A percentile compares a stretch with the other conserved stretches of the same genome.
These are phyloP conservation scores for Geotrichum histeridarum DNA, from an alignment of 1,139 yeast species.

Conservation along the genomic window DNA sequence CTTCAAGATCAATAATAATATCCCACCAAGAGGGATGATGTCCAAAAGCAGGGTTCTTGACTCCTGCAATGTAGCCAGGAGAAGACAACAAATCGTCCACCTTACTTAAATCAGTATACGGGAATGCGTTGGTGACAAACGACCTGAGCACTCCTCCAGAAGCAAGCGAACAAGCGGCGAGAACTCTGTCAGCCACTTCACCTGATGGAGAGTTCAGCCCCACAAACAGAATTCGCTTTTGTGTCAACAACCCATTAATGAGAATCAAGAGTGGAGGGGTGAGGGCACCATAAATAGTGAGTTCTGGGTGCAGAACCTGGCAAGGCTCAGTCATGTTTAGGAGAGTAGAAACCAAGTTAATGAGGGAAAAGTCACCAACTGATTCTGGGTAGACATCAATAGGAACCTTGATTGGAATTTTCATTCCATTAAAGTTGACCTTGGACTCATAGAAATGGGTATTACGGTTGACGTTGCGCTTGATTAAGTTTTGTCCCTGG, in stretches of 20 bases:
- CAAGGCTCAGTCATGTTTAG: conserved; percentile 25
- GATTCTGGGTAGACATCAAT: conserved; percentile 34
- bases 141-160: conserved; percentile 57
- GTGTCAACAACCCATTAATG: conserved; percentile 55
- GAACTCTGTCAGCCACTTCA: conserved; percentile 51
- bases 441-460: conserved; percentile 36
- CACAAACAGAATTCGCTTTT: conserved; percentile 50
- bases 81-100: conserved; percentile 52
- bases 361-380: conserved; percentile 35
- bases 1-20: conserved; percentile 53
- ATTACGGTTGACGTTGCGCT: conserved; percentile 29
- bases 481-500: conserved; percentile 27
- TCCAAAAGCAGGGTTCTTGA: conserved; percentile 62
- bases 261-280: conserved; percentile 57
- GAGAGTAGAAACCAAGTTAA: conserved; percentile 28
- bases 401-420: conserved; percentile 34
- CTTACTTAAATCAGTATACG: conserved; percentile 58
- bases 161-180: conserved; percentile 50
- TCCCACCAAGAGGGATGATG: conserved; percentile 57
- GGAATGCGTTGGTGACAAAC: conserved; percentile 47
- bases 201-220: conserved; percentile 55
- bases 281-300: conserved; percentile 49
- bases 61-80: conserved; percentile 58
- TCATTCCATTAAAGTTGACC: conserved; percentile 33
- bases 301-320: conserved; percentile 35